Base-by-base conservation (phyloP, 257 asterid genomes). In the Thymus mandschuricus region DNA sequence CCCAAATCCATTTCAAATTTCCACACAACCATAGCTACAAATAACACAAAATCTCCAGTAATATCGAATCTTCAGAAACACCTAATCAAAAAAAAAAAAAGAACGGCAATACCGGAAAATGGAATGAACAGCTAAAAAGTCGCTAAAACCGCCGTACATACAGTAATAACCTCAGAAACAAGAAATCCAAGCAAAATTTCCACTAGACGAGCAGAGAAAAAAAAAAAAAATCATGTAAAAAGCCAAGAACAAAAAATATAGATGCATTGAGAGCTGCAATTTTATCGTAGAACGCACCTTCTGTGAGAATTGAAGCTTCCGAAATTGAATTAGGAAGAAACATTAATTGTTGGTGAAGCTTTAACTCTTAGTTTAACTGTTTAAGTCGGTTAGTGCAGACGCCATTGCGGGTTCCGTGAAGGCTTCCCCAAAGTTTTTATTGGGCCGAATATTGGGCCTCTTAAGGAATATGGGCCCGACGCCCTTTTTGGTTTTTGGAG, bases 401-500 rank as follows among this genome's bases (percentile, higher is more conserved):
- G 41, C 69, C 78, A 57, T 74, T 30, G 54, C 80, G 72, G 62
- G 60, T 49, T 49, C 13, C 15, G 55, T 12, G 55, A 38, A 38
- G 41, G 41, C 41, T 38, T 38, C 40, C 40, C 40, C 40, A 35
- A 35, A 1, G 41, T 38, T 38, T 38, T 12, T 12, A 2, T 48
- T 49, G 12, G 55, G 55, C 41, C 41, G 6, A 1, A 38, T 38
- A 38, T 4, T 38, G 41, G 41, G 40, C 40, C 40, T 6, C 3
- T 35, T 35, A 35, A 35, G 40, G 40, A 35, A 35, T 35, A 35
- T 35, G 40, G 40, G 7, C 41, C 41, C 21, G 21, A 21, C 21
- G 21, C 21, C 21, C 21, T 21, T 21, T 21, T 21, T 21, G 21
- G 21, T 21, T 21, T 21, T 21, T 21, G 21, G 21, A 21, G 21